A percentile compares a stretch with the other conserved stretches of the same genome.
phyloP scores from a whole-genome alignment of 1,284 basidiomycete species.

The Bjerkandera adusta region DNA sequence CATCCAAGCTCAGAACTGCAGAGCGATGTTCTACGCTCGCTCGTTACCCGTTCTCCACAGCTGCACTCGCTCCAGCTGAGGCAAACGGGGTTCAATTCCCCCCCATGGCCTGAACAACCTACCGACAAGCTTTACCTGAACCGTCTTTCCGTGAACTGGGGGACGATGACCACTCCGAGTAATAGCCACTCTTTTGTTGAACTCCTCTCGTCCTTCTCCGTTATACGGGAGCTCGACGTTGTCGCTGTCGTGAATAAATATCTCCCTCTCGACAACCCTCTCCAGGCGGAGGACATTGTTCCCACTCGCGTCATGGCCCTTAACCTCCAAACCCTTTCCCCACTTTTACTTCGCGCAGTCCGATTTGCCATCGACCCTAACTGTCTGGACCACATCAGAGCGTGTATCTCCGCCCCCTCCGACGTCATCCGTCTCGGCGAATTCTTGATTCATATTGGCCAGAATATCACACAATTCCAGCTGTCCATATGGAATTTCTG shows the following conservation, averaged over 20 bases:
- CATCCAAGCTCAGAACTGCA: too few relatives aligned
- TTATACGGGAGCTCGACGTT: constrained; percentile 10
- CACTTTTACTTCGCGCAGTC: constrained; percentile 3
- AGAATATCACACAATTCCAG: constrained; percentile 9
- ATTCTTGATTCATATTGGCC: constrained; percentile 5
- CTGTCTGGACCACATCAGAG: constrained; percentile 8
- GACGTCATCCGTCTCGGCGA: constrained; percentile 10
- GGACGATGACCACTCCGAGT: constrained; percentile 12
- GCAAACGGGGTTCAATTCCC: constrained; percentile 12
- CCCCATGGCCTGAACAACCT: neutral
- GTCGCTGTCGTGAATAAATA: too few relatives aligned
- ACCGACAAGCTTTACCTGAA: neutral
- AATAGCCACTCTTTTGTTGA: constrained; percentile 4
- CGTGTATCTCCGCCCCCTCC: constrained; percentile 8
- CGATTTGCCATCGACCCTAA: constrained; percentile 1
- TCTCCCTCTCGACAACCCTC: too few relatives aligned
- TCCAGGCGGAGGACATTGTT: too few relatives aligned
- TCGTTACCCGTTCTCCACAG: too few relatives aligned
- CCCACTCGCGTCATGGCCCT: too few relatives aligned
- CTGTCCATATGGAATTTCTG: constrained; percentile 16
- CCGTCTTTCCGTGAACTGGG: constrained; percentile 10
- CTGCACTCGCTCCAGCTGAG: constrained; percentile 11
- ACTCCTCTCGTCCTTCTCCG: constrained; percentile 11
- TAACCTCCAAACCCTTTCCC: constrained; percentile 10
- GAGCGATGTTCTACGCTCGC: too few relatives aligned